phyloP scores from a whole-genome alignment of 1,284 basidiomycete genomes.

The Pyrrhoderma noxium region DNA sequence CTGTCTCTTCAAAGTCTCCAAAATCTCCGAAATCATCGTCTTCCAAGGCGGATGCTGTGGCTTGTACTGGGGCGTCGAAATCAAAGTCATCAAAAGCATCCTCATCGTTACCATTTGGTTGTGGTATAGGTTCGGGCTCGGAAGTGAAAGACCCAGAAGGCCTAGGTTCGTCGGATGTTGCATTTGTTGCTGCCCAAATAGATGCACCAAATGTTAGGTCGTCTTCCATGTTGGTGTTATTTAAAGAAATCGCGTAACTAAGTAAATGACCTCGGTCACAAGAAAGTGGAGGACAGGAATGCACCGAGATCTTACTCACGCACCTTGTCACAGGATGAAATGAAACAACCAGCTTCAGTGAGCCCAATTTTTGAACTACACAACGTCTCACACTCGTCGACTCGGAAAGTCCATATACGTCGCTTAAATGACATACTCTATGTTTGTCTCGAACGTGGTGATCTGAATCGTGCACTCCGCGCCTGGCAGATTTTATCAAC shows the following conservation, averaged over 20 bases:
- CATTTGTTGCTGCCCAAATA: conserved; percentile 53
- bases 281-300: too few relatives aligned
- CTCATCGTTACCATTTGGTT: conserved; percentile 35
- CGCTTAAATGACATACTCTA: conserved; percentile 71
- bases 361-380: too few relatives aligned
- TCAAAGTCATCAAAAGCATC: conserved; percentile 59
- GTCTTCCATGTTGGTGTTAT: conserved; percentile 46
- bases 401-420: conserved; percentile 63
- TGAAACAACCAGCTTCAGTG: too few relatives aligned
- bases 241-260: too few relatives aligned
- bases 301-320: too few relatives aligned
- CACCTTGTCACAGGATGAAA: too few relatives aligned
- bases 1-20: conserved; percentile 75
- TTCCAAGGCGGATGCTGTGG: conserved; percentile 33
- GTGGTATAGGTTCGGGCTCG: conserved; percentile 22
- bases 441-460: conserved; percentile 61
- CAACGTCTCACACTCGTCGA: conserved; percentile 26
- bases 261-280: too few relatives aligned
- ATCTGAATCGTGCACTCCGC: conserved; percentile 57
- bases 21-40: conserved; percentile 82
- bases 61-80: conserved; percentile 51
- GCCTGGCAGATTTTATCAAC: conserved; percentile 79
- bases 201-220: conserved; percentile 63
- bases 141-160: conserved; percentile 19
- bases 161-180: conserved; percentile 25